Evolutionary conservation across 2,329 filamentous ascomycete species (phyloP).

Genomic region (Pseudogymnoascus sp.): DNA sequence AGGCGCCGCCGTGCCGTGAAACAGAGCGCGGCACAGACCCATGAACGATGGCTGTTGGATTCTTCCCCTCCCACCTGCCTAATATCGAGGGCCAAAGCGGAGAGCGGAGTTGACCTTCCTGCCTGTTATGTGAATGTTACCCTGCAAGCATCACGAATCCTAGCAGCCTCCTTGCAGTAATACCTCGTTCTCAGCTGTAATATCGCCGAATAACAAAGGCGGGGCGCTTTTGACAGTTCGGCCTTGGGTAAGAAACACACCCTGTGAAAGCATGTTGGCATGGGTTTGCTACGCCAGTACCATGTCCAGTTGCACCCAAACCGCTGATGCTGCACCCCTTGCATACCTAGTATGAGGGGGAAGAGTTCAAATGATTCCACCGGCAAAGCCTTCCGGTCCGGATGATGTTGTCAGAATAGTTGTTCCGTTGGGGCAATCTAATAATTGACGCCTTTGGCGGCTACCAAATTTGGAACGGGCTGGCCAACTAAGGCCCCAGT

Average conservation of each 20-base stretch:
- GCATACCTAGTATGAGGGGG: not conserved
- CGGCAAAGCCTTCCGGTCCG: not conserved
- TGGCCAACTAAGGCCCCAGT: not conserved
- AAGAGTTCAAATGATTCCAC: not conserved
- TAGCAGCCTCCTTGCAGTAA: not conserved
- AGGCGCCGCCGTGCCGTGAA: not conserved
- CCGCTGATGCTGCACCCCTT: not conserved
- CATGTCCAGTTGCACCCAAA: not conserved
- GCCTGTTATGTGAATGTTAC: not conserved
- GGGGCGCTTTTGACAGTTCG: not conserved
- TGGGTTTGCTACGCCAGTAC: not conserved
- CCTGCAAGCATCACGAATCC: not conserved
- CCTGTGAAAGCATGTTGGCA: not conserved
- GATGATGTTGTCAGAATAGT: not conserved
- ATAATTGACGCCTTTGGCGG: not conserved
- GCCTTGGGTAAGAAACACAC: not conserved
- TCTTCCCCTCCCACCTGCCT: not conserved
- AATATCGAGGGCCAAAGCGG: conserved; percentile 6
- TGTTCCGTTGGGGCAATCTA: not conserved
- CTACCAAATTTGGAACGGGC: not conserved
- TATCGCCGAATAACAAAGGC: conserved; percentile 1
- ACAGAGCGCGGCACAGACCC: conserved; percentile 1
- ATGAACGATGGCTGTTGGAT: not conserved
- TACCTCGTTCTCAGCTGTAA: not conserved
- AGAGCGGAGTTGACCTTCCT: not conserved